Percentiles rank a stretch among this genome's conserved stretches.
Evolutionary conservation across 2,329 filamentous ascomycete species (phyloP).

Genomic region (Trichocomaceae sp.): DNA sequence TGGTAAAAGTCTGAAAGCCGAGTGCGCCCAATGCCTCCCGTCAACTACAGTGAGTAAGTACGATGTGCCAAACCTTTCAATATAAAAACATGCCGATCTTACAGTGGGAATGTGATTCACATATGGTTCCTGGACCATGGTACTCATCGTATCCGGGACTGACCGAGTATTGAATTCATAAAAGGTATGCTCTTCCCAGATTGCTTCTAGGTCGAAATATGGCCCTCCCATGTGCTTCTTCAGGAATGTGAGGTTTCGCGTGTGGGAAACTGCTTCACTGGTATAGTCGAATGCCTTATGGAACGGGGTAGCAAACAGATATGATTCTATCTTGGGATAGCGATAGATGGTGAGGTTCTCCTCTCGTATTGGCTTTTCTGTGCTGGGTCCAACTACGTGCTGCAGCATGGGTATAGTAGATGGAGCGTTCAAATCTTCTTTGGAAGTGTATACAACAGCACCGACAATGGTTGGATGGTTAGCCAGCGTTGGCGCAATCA

Average conservation of each 20-base stretch:
- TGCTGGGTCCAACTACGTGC: not conserved
- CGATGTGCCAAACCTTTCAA: not conserved
- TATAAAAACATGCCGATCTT: no score
- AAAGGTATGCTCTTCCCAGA: slow-evolving; percentile 72
- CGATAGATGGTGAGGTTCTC: not conserved
- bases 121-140: slow-evolving; percentile 72
- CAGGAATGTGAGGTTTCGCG: slow-evolving; percentile 58
- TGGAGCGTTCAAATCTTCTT: no score
- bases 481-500: no score
- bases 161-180: slow-evolving; percentile 64
- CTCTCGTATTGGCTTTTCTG: not conserved
- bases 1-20: slow-evolving; percentile 62
- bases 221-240: slow-evolving; percentile 59
- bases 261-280: slow-evolving; percentile 58
- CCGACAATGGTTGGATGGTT: no score
- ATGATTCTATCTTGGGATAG: slow-evolving; percentile 41
- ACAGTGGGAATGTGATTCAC: slow-evolving; percentile 70
- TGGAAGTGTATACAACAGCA: no score
- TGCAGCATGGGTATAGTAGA: no score
- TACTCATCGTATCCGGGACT: slow-evolving; percentile 69
- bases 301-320: slow-evolving; percentile 47
- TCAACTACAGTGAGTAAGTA: slow-evolving; percentile 38
- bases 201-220: slow-evolving; percentile 65
- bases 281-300: slow-evolving; percentile 49
- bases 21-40: slow-evolving; percentile 62